Evolutionary conservation across 257 asterid genomes (phyloP).

Genomic region (Solanum dulcamara): DNA sequence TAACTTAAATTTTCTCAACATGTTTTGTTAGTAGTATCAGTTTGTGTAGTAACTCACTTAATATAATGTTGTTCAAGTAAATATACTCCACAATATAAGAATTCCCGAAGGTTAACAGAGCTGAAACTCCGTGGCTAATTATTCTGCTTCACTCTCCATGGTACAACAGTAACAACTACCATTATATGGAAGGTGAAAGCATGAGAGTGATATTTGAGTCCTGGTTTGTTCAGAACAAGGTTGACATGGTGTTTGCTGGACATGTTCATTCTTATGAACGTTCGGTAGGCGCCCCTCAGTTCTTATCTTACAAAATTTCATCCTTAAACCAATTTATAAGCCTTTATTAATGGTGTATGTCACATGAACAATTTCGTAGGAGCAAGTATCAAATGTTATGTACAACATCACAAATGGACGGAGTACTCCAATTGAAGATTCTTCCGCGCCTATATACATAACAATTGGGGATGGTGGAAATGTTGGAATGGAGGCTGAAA

Average conservation of each 20-base stretch:
- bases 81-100: conserved; percentile 45
- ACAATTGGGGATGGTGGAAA: conserved; percentile 56
- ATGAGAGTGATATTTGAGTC: conserved; percentile 41
- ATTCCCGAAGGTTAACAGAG: conserved; percentile 26
- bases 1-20: neutral
- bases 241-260: conserved; percentile 40
- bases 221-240: conserved; percentile 41
- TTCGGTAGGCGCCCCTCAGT: conserved; percentile 12
- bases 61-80: conserved; percentile 10
- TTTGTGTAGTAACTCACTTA: neutral
- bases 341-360: neutral
- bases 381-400: conserved; percentile 29
- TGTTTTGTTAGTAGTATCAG: neutral
- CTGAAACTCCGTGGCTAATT: conserved; percentile 42
- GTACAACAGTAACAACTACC: conserved; percentile 38
- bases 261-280: conserved; percentile 52
- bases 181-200: conserved; percentile 50
- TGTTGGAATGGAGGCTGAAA: too few species aligned
- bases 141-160: conserved; percentile 33
- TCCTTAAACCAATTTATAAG: neutral
- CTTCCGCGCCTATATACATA: conserved; percentile 38
- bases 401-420: conserved; percentile 37
- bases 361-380: conserved; percentile 4
- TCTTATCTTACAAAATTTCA: neutral
- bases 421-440: conserved; percentile 25